A percentile compares a stretch with the other conserved stretches of the same genome.
phyloP scores from a whole-genome alignment of 164 flowering plant species.

The Warburgia ugandensis region DNA sequence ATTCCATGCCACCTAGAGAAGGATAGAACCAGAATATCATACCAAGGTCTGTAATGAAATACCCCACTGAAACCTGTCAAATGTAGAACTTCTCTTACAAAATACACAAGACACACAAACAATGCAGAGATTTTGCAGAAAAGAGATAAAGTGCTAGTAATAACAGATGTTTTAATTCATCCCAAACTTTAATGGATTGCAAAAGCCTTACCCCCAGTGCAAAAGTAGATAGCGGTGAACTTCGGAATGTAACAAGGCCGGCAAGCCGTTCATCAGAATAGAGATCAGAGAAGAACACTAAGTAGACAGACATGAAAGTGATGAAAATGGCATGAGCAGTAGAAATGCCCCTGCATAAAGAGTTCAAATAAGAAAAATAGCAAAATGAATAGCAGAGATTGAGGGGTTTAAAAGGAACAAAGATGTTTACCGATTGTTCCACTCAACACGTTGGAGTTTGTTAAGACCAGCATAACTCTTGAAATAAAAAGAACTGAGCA shows the following conservation, averaged over 20 bases:
- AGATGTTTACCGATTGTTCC: conserved; percentile 74
- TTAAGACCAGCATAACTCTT: conserved; percentile 62
- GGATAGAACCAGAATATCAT: conserved; percentile 94
- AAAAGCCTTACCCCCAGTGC: conserved; percentile 60
- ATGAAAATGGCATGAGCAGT: conserved; percentile 85
- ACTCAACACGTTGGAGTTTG: conserved; percentile 67
- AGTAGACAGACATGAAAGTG: conserved; percentile 58
- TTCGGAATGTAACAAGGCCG: conserved; percentile 52
- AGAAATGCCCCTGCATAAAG: conserved; percentile 69
- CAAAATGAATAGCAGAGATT: not conserved
- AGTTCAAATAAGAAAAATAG: conserved; percentile 6
- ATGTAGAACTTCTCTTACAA: not conserved
- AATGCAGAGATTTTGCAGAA: no score
- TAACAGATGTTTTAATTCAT: no score
- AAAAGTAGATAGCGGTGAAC: conserved; percentile 70
- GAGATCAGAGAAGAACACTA: conserved; percentile 89
- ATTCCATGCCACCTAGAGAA: conserved; percentile 84
- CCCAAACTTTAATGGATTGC: no score
- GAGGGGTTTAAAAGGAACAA: not conserved
- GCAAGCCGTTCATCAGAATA: conserved; percentile 45
- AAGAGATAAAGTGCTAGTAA: no score
- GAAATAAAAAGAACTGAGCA: conserved; percentile 56
- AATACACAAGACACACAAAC: conserved; percentile 1
- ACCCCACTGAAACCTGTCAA: conserved; percentile 87
- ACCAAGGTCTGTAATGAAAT: conserved; percentile 78